A percentile compares a stretch with the other conserved stretches of the same genome.
These are phyloP conservation scores for Pinus albicaulis DNA, from an alignment of 75 land plant species.

Conservation along the genomic window DNA sequence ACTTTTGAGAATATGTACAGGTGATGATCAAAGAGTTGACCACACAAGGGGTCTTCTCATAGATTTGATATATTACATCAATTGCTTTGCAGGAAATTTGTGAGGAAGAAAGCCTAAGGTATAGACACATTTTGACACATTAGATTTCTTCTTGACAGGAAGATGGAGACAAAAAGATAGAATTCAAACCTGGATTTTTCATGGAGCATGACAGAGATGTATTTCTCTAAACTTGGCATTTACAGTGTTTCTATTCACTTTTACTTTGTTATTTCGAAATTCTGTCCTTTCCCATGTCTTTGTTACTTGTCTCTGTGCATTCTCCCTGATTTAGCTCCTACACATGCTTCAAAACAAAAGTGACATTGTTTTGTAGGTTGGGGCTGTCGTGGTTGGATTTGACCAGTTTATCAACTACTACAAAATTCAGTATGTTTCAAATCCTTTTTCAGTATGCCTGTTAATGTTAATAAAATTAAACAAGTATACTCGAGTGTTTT, in stretches of 20 bases:
- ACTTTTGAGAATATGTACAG: no score
- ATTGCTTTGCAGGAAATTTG: no score
- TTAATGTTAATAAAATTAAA: neutral
- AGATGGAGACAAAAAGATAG: slow-evolving; percentile 74
- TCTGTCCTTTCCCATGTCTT: neutral
- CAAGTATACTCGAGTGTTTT: slow-evolving; percentile 53
- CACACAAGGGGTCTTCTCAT: no score
- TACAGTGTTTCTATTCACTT: neutral
- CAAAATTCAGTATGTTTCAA: slow-evolving; percentile 83
- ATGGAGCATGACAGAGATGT: slow-evolving; percentile 90
- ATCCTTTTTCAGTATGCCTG: no score
- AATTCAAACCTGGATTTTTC: slow-evolving; percentile 48
- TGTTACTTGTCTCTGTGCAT: neutral
- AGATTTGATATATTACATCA: no score
- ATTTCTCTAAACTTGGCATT: slow-evolving; percentile 15
- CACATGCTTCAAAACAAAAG: neutral
- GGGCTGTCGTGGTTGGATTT: slow-evolving; percentile 96
- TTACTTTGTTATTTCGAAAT: neutral
- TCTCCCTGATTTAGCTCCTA: neutral
- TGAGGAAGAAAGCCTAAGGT: no score
- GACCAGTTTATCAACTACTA: slow-evolving; percentile 88
- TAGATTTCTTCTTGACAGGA: slow-evolving; percentile 46
- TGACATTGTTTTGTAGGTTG: slow-evolving; percentile 56
- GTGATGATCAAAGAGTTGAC: no score
- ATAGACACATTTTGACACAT: no score